Base-by-base conservation (phyloP, 2,329 filamentous ascomycete species). In the Phyllosticta citribraziliensis region DNA sequence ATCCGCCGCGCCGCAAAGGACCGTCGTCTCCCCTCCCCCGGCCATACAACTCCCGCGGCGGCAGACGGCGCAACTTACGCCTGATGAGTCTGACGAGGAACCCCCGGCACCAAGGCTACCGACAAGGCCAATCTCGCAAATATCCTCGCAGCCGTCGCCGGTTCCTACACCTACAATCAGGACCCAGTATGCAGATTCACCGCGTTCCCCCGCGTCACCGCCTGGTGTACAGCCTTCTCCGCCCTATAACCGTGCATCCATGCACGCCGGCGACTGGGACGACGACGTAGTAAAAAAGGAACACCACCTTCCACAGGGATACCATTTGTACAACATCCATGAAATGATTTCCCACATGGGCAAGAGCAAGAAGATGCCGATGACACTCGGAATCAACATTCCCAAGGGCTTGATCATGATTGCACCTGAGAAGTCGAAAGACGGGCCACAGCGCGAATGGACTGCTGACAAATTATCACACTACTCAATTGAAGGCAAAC, bases 331-430 rank as follows among this genome's bases (percentile, higher is more conserved):
- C 76, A 97, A 96, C 68, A 92, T 97, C 68, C 96, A 92, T 71
- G 93, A 97, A 75, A 96, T 96, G 88, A 85, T 96, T 4, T 93
- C 91, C n/a, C 85, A 94, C 53, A 92, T 96, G 85, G 93, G 93
- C 61, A 96, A 96, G 78, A 88, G 89, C 69, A 96, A 96, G 80
- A 97, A 97, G 78, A 94, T 97, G 89, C 91, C 93, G 1, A 96
- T 91, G n/a, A 96, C 90, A 0, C 75, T 97, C 47, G 93, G 93
- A n/a, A 88, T 97, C 70, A 97, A 97, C 71, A 80, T 94, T 61
- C 86, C 88, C 55, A 95, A 90, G 17, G 92, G 92, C 50, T 84
- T 88, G 33, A 95, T 99, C 66, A 86, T 96, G 75, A 90, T 99
- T 67, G 89, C 91, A 0, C 92, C 93, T 0, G 93, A 95, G 71